Conservation (phyloP, 1,284 basidiomycete species). For the Rhodotorula sp. region DNA sequence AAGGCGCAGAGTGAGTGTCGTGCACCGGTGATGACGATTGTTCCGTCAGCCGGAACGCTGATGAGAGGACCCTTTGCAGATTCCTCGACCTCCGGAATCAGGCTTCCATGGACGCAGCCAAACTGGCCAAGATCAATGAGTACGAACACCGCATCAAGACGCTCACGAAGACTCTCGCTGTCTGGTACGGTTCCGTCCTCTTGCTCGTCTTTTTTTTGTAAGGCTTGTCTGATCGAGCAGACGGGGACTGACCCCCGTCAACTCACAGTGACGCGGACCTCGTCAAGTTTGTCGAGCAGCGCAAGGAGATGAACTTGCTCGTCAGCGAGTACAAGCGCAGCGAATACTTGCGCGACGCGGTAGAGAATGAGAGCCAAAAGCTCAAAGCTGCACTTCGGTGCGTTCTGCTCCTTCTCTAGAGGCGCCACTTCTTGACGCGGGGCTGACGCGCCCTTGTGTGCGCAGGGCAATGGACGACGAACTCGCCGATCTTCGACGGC, state of each 20-base stretch:
- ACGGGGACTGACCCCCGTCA: no score
- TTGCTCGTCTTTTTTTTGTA: not conserved
- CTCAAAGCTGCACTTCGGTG: conserved; percentile 19
- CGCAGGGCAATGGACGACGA: conserved; percentile 9
- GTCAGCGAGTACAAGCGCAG: conserved; percentile 32
- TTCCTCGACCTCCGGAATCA: conserved; percentile 37
- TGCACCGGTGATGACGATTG: not conserved
- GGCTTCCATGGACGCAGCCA: conserved; percentile 31
- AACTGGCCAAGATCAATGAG: conserved; percentile 30
- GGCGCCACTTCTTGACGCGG: no score
- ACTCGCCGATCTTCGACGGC: not conserved
- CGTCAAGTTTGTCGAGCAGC: conserved; percentile 63
- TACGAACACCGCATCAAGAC: conserved; percentile 58
- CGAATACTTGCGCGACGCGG: conserved; percentile 27
- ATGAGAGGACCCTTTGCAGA: conserved; percentile 50
- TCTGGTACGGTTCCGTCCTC: conserved; percentile 58
- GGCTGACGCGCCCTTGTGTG: not conserved
- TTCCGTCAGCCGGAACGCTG: not conserved
- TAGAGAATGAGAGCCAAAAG: conserved; percentile 19
- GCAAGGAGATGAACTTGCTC: conserved; percentile 48
- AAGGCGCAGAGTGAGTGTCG: conserved; percentile 51
- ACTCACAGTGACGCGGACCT: conserved; percentile 66
- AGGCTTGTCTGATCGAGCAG: no score
- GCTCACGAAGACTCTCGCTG: conserved; percentile 63
- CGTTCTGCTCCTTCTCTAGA: not conserved